These are phyloP conservation scores for Marchantia polymorpha DNA, from an alignment of 225 moss, liverwort and hornwort species.

Conservation along the genomic window DNA sequence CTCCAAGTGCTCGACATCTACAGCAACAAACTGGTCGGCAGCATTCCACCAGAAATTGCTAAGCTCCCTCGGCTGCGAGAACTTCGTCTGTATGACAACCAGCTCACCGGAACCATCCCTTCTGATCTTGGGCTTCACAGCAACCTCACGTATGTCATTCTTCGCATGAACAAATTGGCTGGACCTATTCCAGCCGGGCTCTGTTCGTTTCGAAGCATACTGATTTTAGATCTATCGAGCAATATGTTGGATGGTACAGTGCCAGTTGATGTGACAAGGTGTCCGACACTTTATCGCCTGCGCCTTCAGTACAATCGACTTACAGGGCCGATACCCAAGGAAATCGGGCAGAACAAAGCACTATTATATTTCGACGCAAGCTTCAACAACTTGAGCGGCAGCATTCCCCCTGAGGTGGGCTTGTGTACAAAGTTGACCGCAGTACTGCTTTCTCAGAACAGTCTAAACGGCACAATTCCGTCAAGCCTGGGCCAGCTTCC, in stretches of 20 bases:
- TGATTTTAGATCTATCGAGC: no score
- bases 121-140: background rate
- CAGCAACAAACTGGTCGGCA: no score
- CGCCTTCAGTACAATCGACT: no score
- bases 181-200: conserved; percentile 14
- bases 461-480: conserved; percentile 22
- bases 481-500: conserved; percentile 11
- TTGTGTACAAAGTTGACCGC: no score
- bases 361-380: background rate
- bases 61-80: background rate
- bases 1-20: no score
- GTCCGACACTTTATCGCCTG: no score
- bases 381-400: no score
- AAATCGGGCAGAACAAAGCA: conserved; percentile 1
- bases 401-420: no score
- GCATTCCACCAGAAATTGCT: background rate
- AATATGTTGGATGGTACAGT: no score
- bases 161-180: background rate
- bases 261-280: no score
- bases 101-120: background rate
- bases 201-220: background rate
- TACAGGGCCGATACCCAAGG: no score
- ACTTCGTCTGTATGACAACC: background rate
- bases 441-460: conserved; percentile 31
- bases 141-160: background rate